Conservation (phyloP, 192 early-diverging fungal genomes). For the Coemansia sp. region DNA sequence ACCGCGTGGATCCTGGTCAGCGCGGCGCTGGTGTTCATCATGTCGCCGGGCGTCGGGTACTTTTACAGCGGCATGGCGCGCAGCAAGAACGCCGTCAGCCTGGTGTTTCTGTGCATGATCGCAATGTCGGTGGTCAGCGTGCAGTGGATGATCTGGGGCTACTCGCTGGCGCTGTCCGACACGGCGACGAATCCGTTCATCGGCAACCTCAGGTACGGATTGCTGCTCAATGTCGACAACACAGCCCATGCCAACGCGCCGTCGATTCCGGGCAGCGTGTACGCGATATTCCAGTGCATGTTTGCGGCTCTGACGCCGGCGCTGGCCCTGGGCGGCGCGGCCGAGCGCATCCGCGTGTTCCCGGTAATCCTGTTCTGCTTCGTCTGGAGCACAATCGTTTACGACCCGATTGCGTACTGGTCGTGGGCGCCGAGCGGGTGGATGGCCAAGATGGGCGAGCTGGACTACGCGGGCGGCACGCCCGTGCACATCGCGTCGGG, state of each 20-base stretch:
- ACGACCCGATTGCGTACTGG: constrained; percentile 93
- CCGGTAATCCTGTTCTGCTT: constrained; percentile 90
- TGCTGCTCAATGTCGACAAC: constrained; percentile 62
- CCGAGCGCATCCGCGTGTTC: constrained; percentile 83
- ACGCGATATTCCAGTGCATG: constrained; percentile 86
- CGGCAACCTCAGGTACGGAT: constrained; percentile 77
- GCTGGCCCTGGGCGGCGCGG: constrained; percentile 85
- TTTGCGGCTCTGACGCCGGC: constrained; percentile 91
- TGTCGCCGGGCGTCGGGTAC: constrained; percentile 93
- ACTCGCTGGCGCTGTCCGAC: constrained; percentile 82
- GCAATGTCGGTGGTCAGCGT: constrained; percentile 83
- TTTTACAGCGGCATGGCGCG: constrained; percentile 96
- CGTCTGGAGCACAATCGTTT: constrained; percentile 90
- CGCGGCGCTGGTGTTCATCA: constrained; percentile 85
- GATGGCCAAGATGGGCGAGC: constrained; percentile 73
- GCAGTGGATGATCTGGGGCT: constrained; percentile 92
- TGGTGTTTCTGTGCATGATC: constrained; percentile 82
- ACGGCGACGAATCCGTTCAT: constrained; percentile 66
- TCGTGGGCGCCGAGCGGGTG: constrained; percentile 88
- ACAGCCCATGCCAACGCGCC: constrained; percentile 55
- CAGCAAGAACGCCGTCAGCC: constrained; percentile 86
- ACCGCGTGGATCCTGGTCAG: constrained; percentile 69
- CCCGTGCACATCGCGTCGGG: constrained; percentile 93
- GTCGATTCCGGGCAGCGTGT: constrained; percentile 73
- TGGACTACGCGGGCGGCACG: constrained; percentile 97